Percentiles rank a stretch among this genome's conserved stretches.
phyloP scores from a whole-genome alignment of 1,284 basidiomycete genomes.

The Leccinum pachyderme region DNA sequence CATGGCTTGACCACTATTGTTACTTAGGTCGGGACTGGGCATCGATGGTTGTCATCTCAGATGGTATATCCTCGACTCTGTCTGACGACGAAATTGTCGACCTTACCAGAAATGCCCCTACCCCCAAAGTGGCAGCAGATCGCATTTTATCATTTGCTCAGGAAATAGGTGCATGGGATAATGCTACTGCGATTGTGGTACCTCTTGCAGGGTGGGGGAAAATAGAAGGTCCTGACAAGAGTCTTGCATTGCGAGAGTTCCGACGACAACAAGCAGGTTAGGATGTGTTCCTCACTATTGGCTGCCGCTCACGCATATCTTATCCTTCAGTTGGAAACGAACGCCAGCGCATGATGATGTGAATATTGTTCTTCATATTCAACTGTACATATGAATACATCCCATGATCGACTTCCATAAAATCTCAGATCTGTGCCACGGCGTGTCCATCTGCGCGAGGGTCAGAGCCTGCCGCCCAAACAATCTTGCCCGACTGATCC shows the following conservation, averaged over 20 bases:
- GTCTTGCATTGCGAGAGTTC: constrained; percentile 80
- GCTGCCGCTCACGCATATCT: constrained; percentile 13
- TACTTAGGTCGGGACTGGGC: constrained; percentile 69
- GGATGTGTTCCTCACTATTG: constrained; percentile 16
- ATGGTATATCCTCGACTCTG: constrained; percentile 88
- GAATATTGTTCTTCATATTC: not conserved
- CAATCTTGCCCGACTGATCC: constrained; percentile 60
- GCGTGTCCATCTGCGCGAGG: constrained; percentile 87
- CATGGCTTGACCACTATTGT: constrained; percentile 4
- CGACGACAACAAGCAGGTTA: constrained; percentile 67
- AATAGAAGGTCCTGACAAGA: constrained; percentile 75
- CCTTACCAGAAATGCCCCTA: constrained; percentile 69
- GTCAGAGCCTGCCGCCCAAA: constrained; percentile 91
- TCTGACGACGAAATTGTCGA: constrained; percentile 96
- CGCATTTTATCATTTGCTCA: constrained; percentile 87
- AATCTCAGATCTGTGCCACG: constrained; percentile 71
- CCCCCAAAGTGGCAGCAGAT: constrained; percentile 80
- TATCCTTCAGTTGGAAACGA: constrained; percentile 56
- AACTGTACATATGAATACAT: constrained; percentile 2
- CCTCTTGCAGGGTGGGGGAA: constrained; percentile 92
- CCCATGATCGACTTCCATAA: constrained; percentile 7
- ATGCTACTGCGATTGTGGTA: constrained; percentile 89
- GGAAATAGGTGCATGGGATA: constrained; percentile 89
- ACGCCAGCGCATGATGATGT: constrained; percentile 63
- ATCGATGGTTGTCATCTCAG: constrained; percentile 80